phyloP scores from a whole-genome alignment of 345 rosid species.

The Lumnitzera littorea region DNA sequence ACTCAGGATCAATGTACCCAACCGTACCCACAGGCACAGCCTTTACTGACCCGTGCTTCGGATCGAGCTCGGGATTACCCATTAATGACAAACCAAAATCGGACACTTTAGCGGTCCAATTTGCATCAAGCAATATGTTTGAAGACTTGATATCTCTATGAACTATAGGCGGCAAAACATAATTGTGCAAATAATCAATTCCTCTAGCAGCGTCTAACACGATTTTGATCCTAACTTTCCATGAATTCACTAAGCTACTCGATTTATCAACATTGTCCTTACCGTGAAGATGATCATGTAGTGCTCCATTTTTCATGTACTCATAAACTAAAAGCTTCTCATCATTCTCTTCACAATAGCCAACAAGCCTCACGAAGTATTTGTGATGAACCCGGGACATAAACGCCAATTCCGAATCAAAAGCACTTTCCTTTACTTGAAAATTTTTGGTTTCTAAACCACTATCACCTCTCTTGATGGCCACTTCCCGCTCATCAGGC shows the following conservation, averaged over 20 bases:
- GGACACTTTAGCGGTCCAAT: slow-evolving; percentile 76
- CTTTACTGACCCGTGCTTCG: slow-evolving; percentile 37
- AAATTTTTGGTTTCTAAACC: slow-evolving; percentile 47
- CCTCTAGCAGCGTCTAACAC: slow-evolving; percentile 85
- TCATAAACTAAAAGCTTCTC: slow-evolving; percentile 83
- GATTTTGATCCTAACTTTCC: slow-evolving; percentile 81
- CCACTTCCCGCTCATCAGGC: slow-evolving; percentile 66
- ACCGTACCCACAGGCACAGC: slow-evolving; percentile 88
- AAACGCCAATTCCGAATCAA: slow-evolving; percentile 77
- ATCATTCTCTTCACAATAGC: slow-evolving; percentile 14
- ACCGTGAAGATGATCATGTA: slow-evolving; percentile 70
- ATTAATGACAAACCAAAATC: slow-evolving; percentile 77
- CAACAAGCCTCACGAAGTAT: slow-evolving; percentile 53
- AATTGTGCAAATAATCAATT: slow-evolving; percentile 76
- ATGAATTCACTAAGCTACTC: slow-evolving; percentile 61
- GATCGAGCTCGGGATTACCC: slow-evolving; percentile 28
- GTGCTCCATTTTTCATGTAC: slow-evolving; percentile 83
- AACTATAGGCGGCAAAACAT: slow-evolving; percentile 76
- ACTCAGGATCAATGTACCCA: slow-evolving; percentile 89
- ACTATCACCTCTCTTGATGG: slow-evolving; percentile 80
- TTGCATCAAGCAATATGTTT: slow-evolving; percentile 61
- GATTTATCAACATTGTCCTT: slow-evolving; percentile 46
- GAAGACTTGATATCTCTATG: slow-evolving; percentile 87
- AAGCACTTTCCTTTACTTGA: slow-evolving; percentile 85
- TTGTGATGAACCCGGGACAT: slow-evolving; percentile 79